phyloP scores from a whole-genome alignment of 345 rosid species.

The Lumnitzera littorea region DNA sequence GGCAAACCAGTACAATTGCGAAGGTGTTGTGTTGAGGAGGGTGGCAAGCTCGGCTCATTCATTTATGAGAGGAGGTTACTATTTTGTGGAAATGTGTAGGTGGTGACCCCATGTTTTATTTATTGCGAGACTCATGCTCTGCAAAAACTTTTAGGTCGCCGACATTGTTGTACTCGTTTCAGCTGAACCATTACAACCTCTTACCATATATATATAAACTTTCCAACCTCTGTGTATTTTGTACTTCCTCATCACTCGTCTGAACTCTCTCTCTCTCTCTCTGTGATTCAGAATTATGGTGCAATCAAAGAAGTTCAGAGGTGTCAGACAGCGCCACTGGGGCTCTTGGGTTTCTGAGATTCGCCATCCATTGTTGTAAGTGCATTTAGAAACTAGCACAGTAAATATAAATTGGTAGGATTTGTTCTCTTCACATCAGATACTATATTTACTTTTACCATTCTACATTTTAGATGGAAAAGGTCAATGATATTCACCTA shows the following conservation, averaged over 20 bases:
- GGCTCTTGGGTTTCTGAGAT: slow-evolving; percentile 59
- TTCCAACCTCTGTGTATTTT: background rate
- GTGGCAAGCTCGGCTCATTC: too few relatives aligned
- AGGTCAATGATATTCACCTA: too few relatives aligned
- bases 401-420: too few relatives aligned
- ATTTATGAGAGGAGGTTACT: too few relatives aligned
- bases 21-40: too few relatives aligned
- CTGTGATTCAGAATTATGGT: slow-evolving; percentile 19
- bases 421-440: too few relatives aligned
- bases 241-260: background rate
- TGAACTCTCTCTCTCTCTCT: background rate
- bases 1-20: too few relatives aligned
- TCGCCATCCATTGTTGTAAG: slow-evolving; percentile 45
- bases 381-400: background rate
- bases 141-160: slow-evolving; percentile 13
- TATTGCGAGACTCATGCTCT: background rate
- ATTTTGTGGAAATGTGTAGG: too few relatives aligned
- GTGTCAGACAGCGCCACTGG: slow-evolving; percentile 61
- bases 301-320: slow-evolving; percentile 52
- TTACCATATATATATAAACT: background rate
- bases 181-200: background rate
- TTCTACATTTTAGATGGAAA: too few relatives aligned
- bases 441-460: too few relatives aligned
- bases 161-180: slow-evolving; percentile 3
- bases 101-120: slow-evolving; percentile 2